A percentile compares a stretch with the other conserved stretches of the same genome.
Evolutionary conservation across 345 rosid genomes (phyloP).

Genomic region (Salix dunnii): DNA sequence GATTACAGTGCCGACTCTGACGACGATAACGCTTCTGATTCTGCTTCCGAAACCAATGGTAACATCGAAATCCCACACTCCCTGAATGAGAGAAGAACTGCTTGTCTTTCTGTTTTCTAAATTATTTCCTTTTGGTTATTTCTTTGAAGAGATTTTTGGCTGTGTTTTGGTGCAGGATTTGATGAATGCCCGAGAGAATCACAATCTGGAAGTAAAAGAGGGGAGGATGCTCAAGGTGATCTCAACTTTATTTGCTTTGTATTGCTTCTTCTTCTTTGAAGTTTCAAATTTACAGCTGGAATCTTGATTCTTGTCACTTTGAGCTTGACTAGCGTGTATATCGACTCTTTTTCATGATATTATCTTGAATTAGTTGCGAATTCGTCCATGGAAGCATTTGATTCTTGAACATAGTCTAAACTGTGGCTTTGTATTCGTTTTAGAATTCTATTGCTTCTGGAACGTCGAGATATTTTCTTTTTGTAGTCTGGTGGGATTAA

Average conservation of each 20-base stretch:
- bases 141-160: neutral
- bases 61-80: neutral
- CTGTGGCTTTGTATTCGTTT: neutral
- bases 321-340: neutral
- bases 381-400: neutral
- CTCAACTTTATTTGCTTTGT: neutral
- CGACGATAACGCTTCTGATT: conserved; percentile 28
- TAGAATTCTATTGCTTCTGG: neutral
- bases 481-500: neutral
- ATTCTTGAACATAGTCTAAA: neutral
- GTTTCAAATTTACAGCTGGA: neutral
- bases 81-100: neutral
- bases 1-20: conserved; percentile 75
- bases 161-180: conserved; percentile 21
- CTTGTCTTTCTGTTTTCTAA: too few relatives aligned
- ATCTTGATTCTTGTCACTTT: neutral
- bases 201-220: conserved; percentile 23
- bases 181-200: conserved; percentile 18
- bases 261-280: neutral
- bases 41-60: conserved; percentile 54
- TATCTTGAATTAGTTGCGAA: neutral
- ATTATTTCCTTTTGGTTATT: neutral
- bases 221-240: conserved; percentile 34
- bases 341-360: neutral
- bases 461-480: neutral